A percentile compares a stretch with the other conserved stretches of the same genome.
These are phyloP conservation scores for Pleurotus sapidus DNA, from an alignment of 768 basidiomycete genomes.

Conservation along the genomic window DNA sequence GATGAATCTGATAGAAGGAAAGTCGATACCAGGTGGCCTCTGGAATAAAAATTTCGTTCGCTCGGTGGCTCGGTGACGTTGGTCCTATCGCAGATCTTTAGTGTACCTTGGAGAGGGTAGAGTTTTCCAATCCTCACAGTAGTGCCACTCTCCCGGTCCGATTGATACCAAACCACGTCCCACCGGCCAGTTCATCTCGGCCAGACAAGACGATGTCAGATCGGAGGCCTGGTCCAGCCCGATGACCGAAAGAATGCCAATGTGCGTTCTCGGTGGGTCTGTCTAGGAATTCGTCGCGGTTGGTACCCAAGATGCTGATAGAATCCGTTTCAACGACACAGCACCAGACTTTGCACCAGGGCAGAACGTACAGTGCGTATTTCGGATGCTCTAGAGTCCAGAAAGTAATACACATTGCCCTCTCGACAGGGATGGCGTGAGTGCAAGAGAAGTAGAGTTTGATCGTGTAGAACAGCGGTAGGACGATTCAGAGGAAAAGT, in stretches of 20 bases:
- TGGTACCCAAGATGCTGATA: conserved; percentile 66
- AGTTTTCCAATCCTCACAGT: conserved; percentile 47
- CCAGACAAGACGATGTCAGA: conserved; percentile 61
- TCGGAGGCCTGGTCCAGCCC: conserved; percentile 18
- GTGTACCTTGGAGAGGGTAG: conserved; percentile 14
- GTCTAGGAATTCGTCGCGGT: conserved; percentile 72
- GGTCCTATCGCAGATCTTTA: conserved; percentile 48
- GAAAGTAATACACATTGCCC: conserved; percentile 72
- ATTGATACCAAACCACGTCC: conserved; percentile 80
- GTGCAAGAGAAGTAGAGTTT: conserved; percentile 8
- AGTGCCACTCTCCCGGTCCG: conserved; percentile 66
- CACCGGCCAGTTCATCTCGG: conserved; percentile 68
- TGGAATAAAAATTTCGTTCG: conserved; percentile 48
- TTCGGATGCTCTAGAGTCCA: conserved; percentile 76
- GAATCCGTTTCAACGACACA: background rate
- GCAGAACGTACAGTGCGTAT: conserved; percentile 68
- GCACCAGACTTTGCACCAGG: background rate
- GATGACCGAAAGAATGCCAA: conserved; percentile 62
- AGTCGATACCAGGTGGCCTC: conserved; percentile 65
- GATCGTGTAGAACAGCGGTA: background rate
- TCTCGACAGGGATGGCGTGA: conserved; percentile 9
- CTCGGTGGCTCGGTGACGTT: conserved; percentile 78
- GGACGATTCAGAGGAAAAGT: background rate
- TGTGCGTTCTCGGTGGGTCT: conserved; percentile 65
- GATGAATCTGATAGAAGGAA: conserved; percentile 59